phyloP scores from a whole-genome alignment of 2,329 filamentous ascomycete species.

The Exophiala phaeomuriformis region DNA sequence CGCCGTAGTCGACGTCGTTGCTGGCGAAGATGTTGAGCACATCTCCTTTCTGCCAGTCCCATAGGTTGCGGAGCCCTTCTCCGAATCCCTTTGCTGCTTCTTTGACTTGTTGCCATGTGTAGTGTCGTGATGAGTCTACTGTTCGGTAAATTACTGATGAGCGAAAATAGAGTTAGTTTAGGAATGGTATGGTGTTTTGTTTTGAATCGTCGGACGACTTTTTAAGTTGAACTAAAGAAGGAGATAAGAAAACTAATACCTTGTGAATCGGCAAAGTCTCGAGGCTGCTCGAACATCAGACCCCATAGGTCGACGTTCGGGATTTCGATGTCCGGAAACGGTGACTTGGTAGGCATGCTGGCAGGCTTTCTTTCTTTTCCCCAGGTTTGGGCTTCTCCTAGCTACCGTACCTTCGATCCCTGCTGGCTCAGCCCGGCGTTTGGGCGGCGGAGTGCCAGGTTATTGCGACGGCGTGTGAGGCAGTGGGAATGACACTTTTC shows the following conservation, averaged over 20 bases:
- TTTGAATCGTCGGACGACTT: no score
- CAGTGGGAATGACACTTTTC: no score
- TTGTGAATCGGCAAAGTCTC: slow-evolving; percentile 24
- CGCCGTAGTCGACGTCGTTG: slow-evolving; percentile 76
- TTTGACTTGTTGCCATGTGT: slow-evolving; percentile 64
- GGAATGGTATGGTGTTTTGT: neutral
- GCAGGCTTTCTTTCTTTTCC: neutral
- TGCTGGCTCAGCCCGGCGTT: no score
- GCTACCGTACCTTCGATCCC: neutral
- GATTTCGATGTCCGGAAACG: slow-evolving; percentile 58
- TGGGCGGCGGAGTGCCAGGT: no score
- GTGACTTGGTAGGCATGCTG: slow-evolving; percentile 63
- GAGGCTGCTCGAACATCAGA: slow-evolving; percentile 37
- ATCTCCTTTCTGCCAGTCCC: slow-evolving; percentile 76
- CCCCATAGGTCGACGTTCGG: slow-evolving; percentile 72
- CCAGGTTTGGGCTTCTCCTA: neutral
- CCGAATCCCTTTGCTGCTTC: slow-evolving; percentile 65
- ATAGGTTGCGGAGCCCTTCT: slow-evolving; percentile 64
- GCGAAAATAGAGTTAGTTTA: neutral
- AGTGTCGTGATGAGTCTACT: slow-evolving; percentile 51
- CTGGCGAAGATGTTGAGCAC: slow-evolving; percentile 76
- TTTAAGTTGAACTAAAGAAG: no score
- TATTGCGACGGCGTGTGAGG: no score
- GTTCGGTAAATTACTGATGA: slow-evolving; percentile 24
- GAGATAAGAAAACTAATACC: no score